Evolutionary conservation across 78 protist genomes (phyloP), one percentile per base, ranked within the genome.

Genomic region (Dictyostelium capitatum): DNA sequence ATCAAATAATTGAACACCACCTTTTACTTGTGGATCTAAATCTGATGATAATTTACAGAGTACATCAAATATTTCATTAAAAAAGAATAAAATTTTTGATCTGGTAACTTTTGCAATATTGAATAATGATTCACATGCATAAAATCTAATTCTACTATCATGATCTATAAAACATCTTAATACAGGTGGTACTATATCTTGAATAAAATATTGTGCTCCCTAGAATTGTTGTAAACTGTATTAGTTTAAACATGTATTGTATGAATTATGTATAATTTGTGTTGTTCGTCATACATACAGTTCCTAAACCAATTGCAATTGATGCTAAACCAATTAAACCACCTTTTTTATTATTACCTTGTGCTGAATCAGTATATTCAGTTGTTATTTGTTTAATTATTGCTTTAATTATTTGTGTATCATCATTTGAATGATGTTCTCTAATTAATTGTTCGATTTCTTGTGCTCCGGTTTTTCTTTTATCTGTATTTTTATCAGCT

Each of bases 101-200:
- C 98, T 90, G 0, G 97, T 91, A 3, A 96, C 98, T 90, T 98
- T 98, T 9, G 98, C 95, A 30, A 98, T 70, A 96, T 98, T 99
- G 92, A 97, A 98, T 73, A 99, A 69, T 14, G 98, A 77, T 82
- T 99, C 99, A 78, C 98, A 97, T 6, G 99, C 99, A 81, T 97
- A 98, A 95, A 98, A 99, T 17, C 99, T 95, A 56, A 98, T 98
- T 6, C 96, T 79, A 62, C 82, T 57, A 65, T 95, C 96, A 46
- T 87, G 94, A 62, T 95, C 94, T 20, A 78, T 30, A 70, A 79
- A 95, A 46, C 95, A 95, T 73, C 80, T 23, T 30, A 97, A 78
- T 5, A 97, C 97, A 6, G 99, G 98, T 19, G 97, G 98, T 14
- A 97, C 72, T 28, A 98, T 80, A 12, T 72, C 89, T 17, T 80